Percentiles rank a stretch among this genome's conserved stretches.
Evolutionary conservation across 2,329 filamentous ascomycete species (phyloP).

Genomic region (Aureobasidium vineae): DNA sequence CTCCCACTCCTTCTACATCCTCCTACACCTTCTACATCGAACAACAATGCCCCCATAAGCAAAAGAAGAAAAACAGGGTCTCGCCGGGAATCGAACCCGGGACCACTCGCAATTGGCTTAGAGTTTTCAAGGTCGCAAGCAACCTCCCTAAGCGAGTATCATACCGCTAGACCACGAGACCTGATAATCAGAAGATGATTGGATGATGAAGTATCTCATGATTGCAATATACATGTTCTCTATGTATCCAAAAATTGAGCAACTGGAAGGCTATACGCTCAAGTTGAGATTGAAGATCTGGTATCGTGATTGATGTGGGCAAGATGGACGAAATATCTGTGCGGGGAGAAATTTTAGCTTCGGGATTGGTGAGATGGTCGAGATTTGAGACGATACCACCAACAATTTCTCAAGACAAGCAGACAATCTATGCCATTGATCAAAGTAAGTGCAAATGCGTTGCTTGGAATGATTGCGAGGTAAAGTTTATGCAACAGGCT

Average conservation of each 20-base stretch:
- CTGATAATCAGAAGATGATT: neutral
- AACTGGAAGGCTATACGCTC: too few relatives aligned
- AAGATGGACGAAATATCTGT: neutral
- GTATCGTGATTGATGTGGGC: neutral
- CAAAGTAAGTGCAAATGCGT: neutral
- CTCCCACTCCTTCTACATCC: too few relatives aligned
- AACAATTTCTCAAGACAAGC: too few relatives aligned
- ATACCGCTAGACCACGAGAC: constrained; percentile 29
- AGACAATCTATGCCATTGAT: too few relatives aligned
- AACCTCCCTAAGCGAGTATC: constrained; percentile 28
- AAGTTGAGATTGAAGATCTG: too few relatives aligned
- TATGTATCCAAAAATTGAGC: too few relatives aligned
- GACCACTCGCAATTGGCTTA: constrained; percentile 26
- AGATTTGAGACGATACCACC: neutral
- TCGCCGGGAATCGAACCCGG: constrained; percentile 27
- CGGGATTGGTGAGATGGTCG: neutral
- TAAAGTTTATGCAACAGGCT: too few relatives aligned
- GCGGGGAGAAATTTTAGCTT: neutral
- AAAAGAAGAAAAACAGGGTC: neutral
- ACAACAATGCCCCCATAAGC: too few relatives aligned
- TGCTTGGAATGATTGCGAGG: too few relatives aligned
- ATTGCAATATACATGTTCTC: too few relatives aligned
- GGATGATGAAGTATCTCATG: too few relatives aligned
- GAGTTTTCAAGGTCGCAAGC: constrained; percentile 4
- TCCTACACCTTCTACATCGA: too few relatives aligned